These are phyloP conservation scores for Pyricularia sp. DNA, from an alignment of 2,329 filamentous ascomycete genomes.

Conservation along the genomic window DNA sequence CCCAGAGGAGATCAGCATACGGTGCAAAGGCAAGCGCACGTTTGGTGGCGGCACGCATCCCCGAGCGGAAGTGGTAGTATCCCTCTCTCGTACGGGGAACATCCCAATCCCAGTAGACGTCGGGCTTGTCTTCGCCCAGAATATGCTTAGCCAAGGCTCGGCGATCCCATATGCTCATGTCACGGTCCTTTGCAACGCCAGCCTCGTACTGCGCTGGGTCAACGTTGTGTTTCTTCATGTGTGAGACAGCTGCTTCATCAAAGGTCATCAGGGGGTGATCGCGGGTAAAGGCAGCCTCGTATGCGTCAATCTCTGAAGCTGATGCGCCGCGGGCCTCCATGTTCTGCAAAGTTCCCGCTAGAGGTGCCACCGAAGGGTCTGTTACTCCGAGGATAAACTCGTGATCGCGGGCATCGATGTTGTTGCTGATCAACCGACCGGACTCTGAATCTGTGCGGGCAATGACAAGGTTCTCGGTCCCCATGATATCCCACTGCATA, in stretches of 20 bases:
- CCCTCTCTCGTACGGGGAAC: slow-evolving; percentile 87
- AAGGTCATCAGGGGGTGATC: slow-evolving; percentile 75
- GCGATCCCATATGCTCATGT: slow-evolving; percentile 68
- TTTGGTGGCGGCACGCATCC: slow-evolving; percentile 79
- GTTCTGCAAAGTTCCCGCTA: slow-evolving; percentile 67
- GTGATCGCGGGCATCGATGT: slow-evolving; percentile 88
- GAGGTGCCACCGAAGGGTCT: slow-evolving; percentile 21
- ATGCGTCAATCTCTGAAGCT: slow-evolving; percentile 70
- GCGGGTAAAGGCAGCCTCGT: slow-evolving; percentile 82
- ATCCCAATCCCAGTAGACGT: slow-evolving; percentile 77
- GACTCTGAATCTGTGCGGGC: slow-evolving; percentile 93
- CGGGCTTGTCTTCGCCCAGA: slow-evolving; percentile 39
- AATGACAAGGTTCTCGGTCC: slow-evolving; percentile 85
- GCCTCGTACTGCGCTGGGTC: slow-evolving; percentile 52
- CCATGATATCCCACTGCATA: slow-evolving; percentile 99
- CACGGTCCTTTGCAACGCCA: slow-evolving; percentile 47
- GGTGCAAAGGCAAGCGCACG: slow-evolving; percentile 83
- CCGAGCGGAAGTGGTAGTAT: slow-evolving; percentile 80
- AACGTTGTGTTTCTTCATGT: slow-evolving; percentile 55
- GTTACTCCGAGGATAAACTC: slow-evolving; percentile 65
- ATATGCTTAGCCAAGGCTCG: slow-evolving; percentile 57
- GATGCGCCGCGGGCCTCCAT: slow-evolving; percentile 76
- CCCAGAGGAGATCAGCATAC: slow-evolving; percentile 91
- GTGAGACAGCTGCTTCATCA: slow-evolving; percentile 74
- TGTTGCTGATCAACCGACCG: slow-evolving; percentile 77